phyloP scores from a whole-genome alignment of 495 filamentous ascomycete genomes.

The Penicillium coffeae region DNA sequence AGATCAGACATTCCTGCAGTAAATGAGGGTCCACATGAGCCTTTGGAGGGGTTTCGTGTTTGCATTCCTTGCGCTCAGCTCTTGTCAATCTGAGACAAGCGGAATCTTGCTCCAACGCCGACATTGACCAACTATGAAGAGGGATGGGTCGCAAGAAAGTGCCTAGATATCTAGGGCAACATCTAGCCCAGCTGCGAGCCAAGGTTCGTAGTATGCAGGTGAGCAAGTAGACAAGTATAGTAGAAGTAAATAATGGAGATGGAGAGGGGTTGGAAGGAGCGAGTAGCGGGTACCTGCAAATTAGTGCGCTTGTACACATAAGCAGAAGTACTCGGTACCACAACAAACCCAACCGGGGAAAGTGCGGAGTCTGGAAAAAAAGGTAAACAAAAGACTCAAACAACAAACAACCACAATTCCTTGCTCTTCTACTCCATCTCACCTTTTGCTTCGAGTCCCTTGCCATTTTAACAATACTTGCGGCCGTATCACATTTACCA shows the following conservation, averaged over 20 bases:
- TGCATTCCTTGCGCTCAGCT: slow-evolving; percentile 4
- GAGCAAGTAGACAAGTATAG: not conserved
- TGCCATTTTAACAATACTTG: no score
- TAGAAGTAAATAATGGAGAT: not conserved
- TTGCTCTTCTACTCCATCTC: not conserved
- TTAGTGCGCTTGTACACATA: not conserved
- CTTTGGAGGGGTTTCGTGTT: not conserved
- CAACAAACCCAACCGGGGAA: slow-evolving; percentile 28
- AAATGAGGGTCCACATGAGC: not conserved
- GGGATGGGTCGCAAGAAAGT: not conserved
- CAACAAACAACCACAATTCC: slow-evolving; percentile 1
- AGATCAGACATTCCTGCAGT: not conserved
- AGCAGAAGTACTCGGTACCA: slow-evolving; percentile 16
- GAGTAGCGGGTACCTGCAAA: slow-evolving; percentile 4
- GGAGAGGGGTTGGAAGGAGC: not conserved
- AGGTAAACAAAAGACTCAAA: slow-evolving; percentile 5
- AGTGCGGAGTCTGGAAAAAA: slow-evolving; percentile 30
- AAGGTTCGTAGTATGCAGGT: not conserved
- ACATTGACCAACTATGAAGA: not conserved
- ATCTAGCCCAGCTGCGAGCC: not conserved
- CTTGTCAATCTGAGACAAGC: slow-evolving; percentile 19
- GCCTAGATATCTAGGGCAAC: slow-evolving; percentile 1
- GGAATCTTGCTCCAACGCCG: slow-evolving; percentile 7
- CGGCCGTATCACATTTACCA: no score
- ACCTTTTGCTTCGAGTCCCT: not conserved